Evolutionary conservation across 306 rosid species (phyloP).

Genomic region (Glycyrrhiza uralensis): DNA sequence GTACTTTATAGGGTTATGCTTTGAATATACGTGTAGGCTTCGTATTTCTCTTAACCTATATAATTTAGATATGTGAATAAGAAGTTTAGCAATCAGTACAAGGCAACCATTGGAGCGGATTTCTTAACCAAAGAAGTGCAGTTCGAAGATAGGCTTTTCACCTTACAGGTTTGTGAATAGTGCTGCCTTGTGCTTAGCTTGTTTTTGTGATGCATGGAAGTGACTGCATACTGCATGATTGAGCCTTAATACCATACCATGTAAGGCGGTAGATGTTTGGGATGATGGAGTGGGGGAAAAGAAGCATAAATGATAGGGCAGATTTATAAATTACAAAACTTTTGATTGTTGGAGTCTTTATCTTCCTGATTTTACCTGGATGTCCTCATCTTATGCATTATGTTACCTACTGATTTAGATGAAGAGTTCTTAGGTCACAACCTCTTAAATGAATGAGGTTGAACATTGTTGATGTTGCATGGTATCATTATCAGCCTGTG

Average conservation of each 20-base stretch:
- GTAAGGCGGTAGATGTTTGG: neutral
- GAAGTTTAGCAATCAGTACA: conserved; percentile 98
- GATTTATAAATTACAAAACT: neutral
- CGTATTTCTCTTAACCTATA: conserved; percentile 38
- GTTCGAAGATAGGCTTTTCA: conserved; percentile 97
- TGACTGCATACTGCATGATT: neutral
- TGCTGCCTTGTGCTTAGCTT: neutral
- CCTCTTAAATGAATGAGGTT: neutral
- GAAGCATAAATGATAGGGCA: neutral
- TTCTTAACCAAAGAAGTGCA: conserved; percentile 97
- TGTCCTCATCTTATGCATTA: neutral
- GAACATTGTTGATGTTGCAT: neutral
- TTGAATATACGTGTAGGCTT: neutral
- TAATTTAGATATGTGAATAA: conserved; percentile 83
- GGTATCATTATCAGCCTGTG: neutral
- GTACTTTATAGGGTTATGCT: neutral
- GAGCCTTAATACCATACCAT: conserved; percentile 1
- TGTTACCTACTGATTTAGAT: neutral
- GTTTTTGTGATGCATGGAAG: conserved; percentile 2
- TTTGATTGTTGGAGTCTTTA: neutral
- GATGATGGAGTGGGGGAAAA: neutral
- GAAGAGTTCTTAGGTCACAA: neutral
- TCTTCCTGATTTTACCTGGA: neutral
- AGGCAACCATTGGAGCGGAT: conserved; percentile 98
- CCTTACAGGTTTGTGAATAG: conserved; percentile 67